Evolutionary conservation across 371 early-diverging fungal species (phyloP).

Genomic region (Mucor sp.): DNA sequence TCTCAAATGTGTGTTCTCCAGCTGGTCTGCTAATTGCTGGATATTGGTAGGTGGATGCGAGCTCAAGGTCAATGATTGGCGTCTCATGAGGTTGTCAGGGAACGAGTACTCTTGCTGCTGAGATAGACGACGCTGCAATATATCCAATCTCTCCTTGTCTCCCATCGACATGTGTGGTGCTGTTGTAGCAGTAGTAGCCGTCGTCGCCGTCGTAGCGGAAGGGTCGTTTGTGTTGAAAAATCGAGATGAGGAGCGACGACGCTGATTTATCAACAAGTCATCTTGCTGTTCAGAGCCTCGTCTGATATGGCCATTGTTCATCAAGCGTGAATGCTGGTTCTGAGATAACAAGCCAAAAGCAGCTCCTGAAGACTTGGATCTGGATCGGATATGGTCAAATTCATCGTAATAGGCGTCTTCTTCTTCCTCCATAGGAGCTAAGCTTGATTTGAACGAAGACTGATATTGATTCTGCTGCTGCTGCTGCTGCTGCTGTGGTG

Average conservation of each 20-base stretch:
- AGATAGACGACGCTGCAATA: slow-evolving; percentile 28
- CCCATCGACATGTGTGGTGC: slow-evolving; percentile 25
- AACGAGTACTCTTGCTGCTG: slow-evolving; percentile 27
- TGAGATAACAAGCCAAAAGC: slow-evolving; percentile 46
- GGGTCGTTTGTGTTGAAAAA: slow-evolving; percentile 18
- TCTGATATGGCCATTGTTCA: slow-evolving; percentile 24
- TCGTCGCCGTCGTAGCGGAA: too few species aligned
- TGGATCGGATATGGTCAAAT: slow-evolving; percentile 28
- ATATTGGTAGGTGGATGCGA: slow-evolving; percentile 24
- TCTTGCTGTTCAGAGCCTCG: slow-evolving; percentile 36
- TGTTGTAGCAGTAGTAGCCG: too few species aligned
- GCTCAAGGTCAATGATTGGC: slow-evolving; percentile 27
- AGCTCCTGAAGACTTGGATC: slow-evolving; percentile 53
- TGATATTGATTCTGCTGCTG: slow-evolving; percentile 5
- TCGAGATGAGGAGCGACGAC: slow-evolving; percentile 25
- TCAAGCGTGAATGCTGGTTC: slow-evolving; percentile 30
- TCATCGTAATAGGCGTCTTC: slow-evolving; percentile 31
- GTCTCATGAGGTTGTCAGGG: slow-evolving; percentile 26
- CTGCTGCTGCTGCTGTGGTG: slow-evolving; percentile 7
- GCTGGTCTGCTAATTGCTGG: slow-evolving; percentile 35
- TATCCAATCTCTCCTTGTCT: slow-evolving; percentile 33
- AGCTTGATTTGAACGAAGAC: slow-evolving; percentile 21
- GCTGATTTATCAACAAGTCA: slow-evolving; percentile 23
- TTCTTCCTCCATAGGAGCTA: slow-evolving; percentile 49
- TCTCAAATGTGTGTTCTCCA: slow-evolving; percentile 36